Evolutionary conservation across 225 moss, liverwort and hornwort species (phyloP).

Genomic region (Bryum argenteum): DNA sequence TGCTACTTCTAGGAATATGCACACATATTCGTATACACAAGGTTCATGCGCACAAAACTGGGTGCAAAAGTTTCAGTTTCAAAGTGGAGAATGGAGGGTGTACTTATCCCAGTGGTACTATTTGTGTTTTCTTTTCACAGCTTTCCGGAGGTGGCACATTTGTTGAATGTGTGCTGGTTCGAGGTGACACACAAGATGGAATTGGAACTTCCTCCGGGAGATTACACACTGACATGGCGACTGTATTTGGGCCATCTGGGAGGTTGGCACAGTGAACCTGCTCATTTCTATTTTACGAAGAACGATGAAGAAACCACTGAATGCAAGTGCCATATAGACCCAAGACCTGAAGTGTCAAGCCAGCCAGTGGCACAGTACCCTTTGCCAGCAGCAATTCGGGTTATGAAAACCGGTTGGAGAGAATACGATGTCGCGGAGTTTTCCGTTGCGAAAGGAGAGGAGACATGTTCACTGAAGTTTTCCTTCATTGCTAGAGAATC

Average conservation of each 20-base stretch:
- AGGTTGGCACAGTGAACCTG: constrained; percentile 38
- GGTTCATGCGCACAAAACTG: no score
- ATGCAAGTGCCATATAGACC: constrained; percentile 38
- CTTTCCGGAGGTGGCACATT: constrained; percentile 43
- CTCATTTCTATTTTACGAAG: constrained; percentile 40
- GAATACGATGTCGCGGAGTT: constrained; percentile 55
- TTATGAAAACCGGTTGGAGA: constrained; percentile 39
- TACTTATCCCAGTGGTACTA: not conserved
- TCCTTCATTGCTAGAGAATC: not conserved
- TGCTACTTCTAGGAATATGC: not conserved
- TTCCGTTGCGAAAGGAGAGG: constrained; percentile 35
- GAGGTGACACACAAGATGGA: constrained; percentile 42
- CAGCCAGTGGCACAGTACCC: constrained; percentile 23
- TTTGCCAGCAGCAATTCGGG: constrained; percentile 42
- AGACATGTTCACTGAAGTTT: constrained; percentile 29
- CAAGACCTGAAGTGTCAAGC: constrained; percentile 7
- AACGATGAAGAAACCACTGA: constrained; percentile 20
- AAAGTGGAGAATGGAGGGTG: not conserved
- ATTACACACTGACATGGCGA: constrained; percentile 47
- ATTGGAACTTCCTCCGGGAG: constrained; percentile 45
- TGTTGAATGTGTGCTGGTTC: constrained; percentile 50
- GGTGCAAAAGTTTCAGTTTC: not conserved
- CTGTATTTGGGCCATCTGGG: constrained; percentile 25
- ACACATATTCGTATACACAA: no score
- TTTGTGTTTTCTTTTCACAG: constrained; percentile 32